Base-by-base conservation (phyloP, 225 moss, liverwort and hornwort species). In the Polytrichum formosum region DNA sequence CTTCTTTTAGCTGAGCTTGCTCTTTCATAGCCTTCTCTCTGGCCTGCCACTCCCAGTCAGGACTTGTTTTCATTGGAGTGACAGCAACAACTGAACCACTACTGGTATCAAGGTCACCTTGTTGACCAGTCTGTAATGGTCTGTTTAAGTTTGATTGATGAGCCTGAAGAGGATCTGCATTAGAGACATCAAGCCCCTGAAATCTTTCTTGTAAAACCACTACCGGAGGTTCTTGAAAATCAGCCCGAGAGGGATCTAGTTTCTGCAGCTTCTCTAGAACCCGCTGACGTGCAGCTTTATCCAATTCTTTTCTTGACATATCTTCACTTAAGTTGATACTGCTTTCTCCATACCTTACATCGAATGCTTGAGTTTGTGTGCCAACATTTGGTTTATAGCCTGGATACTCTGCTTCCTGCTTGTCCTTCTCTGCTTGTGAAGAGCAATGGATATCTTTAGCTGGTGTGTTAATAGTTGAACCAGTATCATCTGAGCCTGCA, bases 41-140 rank as follows among this genome's bases (percentile, higher is more conserved):
- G 17, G 79, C 84, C 33, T 76, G 67, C 54, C 75, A 72, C 81
- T 95, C 93, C 93, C 93, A 95, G 35, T 90, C 91, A 75, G 73
- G 53, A 73, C 6, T 67, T 73, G 63, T 67, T 27, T 65, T 72
- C 29, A 26, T 68, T 26, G 78, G 72, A 28, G 71, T 71, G 55
- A 68, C 67, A 64, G 74, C 65, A 9, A 75, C 71, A 80, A 60
- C 28, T 66, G 71, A 35, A 67, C 76, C 76, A 56, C 70, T 56
- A 60, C 70, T 72, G 73, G 72, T 20, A 61, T 78, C 77, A 31
- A 71, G 33, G 35, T 70, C 75, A 76, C 60, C 67, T 69, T 35
- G 37, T 58, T 66, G 20, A 70, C 22, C 65, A 53, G 75, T 64
- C 27, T 76, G 56, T 21, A 61, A 46, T 25, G 63, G 74, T 62